Evolutionary conservation across 106 monocot species (phyloP).

Genomic region (Agapanthus africanus): DNA sequence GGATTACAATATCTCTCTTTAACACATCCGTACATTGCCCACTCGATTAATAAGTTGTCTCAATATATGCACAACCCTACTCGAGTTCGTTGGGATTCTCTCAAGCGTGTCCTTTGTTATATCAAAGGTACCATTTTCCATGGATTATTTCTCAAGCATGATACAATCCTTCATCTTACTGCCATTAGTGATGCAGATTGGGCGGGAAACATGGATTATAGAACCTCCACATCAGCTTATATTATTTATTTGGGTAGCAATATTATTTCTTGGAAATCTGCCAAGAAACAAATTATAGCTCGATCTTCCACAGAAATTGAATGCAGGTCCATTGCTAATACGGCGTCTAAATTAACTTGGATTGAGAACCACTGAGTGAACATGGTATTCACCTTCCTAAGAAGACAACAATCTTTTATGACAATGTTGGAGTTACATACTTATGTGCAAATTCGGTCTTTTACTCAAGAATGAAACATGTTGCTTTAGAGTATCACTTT

Average conservation of each 20-base stretch:
- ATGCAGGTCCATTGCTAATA: too few relatives aligned
- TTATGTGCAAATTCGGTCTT: too few relatives aligned
- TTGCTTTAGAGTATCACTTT: too few relatives aligned
- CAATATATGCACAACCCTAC: slow-evolving; percentile 16
- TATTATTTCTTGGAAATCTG: not conserved
- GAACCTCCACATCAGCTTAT: not conserved
- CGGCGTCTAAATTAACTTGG: not conserved
- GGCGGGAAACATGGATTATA: not conserved
- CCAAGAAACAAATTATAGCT: not conserved
- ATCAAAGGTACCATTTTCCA: not conserved
- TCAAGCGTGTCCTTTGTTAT: not conserved
- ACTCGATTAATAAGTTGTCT: not conserved
- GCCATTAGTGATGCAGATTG: not conserved
- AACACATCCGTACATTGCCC: not conserved
- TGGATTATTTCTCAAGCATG: too few relatives aligned
- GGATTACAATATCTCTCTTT: slow-evolving; percentile 1
- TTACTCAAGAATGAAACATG: too few relatives aligned
- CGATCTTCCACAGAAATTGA: too few relatives aligned
- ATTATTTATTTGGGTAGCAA: not conserved
- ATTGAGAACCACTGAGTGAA: not conserved
- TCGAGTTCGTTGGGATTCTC: not conserved
- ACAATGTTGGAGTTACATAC: too few relatives aligned
- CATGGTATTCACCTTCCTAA: too few relatives aligned
- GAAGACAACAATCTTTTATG: too few relatives aligned
- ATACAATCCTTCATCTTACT: not conserved